These are phyloP conservation scores for Dillenia turbinata DNA, from an alignment of 164 flowering plant genomes.

Conservation along the genomic window DNA sequence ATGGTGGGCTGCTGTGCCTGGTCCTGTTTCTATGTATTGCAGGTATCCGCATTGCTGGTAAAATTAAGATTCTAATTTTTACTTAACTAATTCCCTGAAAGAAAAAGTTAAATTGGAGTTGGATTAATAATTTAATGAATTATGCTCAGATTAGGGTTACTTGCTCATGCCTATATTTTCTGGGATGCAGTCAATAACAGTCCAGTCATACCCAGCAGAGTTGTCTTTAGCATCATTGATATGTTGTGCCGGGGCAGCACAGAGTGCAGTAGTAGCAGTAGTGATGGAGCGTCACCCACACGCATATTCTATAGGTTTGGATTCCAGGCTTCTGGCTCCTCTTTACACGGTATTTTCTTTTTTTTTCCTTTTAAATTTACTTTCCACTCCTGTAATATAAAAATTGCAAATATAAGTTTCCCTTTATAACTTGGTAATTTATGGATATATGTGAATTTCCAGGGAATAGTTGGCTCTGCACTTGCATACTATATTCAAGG, in stretches of 20 bases:
- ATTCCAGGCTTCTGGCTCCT: conserved; percentile 42
- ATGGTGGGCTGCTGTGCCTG: conserved; percentile 32
- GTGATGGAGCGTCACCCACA: conserved; percentile 30
- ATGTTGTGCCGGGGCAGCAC: conserved; percentile 38
- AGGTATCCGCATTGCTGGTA: conserved; percentile 12
- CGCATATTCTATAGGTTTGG: conserved; percentile 47
- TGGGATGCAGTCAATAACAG: conserved; percentile 32
- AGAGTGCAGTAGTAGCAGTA: conserved; percentile 32
- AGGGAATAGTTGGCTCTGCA: conserved; percentile 57
- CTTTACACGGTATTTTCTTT: conserved; percentile 31
- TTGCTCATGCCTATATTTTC: too few species aligned
- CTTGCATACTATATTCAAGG: conserved; percentile 59
- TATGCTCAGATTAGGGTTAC: too few species aligned
- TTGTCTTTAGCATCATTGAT: conserved; percentile 41
- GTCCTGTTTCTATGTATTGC: conserved; percentile 39
- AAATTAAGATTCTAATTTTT: too few species aligned
- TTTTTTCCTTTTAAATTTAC: too few species aligned
- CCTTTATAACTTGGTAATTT: background rate
- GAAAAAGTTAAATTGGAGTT: too few species aligned
- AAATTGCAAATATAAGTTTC: too few species aligned
- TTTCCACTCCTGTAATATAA: too few species aligned
- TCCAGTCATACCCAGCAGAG: conserved; percentile 48
- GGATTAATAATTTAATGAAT: too few species aligned
- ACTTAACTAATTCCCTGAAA: too few species aligned
- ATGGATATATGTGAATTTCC: background rate